Evolutionary conservation across 352 stramenopile species (phyloP).

Genomic region (Pythium utonaiense): DNA sequence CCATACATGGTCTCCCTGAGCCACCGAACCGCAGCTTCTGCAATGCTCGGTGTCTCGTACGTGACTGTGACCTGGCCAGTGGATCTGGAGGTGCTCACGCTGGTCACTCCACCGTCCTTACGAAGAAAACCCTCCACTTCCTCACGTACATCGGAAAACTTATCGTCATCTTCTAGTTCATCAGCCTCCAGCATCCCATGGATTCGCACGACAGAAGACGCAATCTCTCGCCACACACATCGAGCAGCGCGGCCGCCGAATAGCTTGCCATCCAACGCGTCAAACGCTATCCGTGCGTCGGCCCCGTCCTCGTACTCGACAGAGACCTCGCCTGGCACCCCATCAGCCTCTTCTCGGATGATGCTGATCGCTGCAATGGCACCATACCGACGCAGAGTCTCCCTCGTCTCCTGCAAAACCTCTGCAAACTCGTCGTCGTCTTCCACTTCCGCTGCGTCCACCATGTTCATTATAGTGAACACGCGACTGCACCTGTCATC

Average conservation of each 20-base stretch:
- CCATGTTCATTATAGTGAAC: conserved; percentile 23
- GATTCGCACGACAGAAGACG: conserved; percentile 2
- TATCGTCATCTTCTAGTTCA: conserved; percentile 52
- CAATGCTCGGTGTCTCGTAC: not conserved
- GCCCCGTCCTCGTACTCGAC: conserved; percentile 12
- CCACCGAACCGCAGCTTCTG: not conserved
- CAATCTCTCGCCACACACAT: conserved; percentile 13
- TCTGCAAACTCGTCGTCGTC: conserved; percentile 34
- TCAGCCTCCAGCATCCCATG: conserved; percentile 35
- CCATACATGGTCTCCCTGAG: conserved; percentile 6
- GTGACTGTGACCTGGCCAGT: conserved; percentile 6
- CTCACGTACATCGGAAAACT: conserved; percentile 37
- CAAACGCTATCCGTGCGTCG: conserved; percentile 14
- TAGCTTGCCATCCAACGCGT: conserved; percentile 15
- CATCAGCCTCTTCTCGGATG: not conserved
- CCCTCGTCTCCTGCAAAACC: conserved; percentile 15
- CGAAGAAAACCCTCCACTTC: conserved; percentile 38
- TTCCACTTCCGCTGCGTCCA: conserved; percentile 29
- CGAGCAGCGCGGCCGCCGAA: conserved; percentile 20
- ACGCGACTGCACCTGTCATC: too few species aligned
- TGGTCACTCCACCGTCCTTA: conserved; percentile 20
- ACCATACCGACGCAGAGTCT: conserved; percentile 1
- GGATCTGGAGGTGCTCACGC: conserved; percentile 19
- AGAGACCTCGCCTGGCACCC: conserved; percentile 8
- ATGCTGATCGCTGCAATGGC: not conserved